Percentiles rank a stretch among this genome's conserved stretches.
Conservation (phyloP, 352 stramenopile species). For the Phytopythium montanum region DNA sequence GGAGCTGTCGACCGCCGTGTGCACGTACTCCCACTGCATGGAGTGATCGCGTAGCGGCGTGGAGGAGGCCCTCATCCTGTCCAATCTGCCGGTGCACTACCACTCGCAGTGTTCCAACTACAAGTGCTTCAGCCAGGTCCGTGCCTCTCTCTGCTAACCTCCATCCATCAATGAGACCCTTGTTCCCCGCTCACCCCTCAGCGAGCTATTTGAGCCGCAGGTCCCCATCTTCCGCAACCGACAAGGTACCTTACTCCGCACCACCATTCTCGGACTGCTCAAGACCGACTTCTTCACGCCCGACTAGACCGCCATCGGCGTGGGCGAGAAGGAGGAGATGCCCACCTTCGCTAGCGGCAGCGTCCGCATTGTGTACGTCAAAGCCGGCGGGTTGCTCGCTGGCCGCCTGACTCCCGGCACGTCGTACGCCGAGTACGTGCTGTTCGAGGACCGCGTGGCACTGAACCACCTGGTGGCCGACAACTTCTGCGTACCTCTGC, state of each 20-base stretch:
- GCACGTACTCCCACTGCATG: conserved; percentile 73
- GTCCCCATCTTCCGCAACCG: conserved; percentile 43
- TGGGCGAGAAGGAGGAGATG: conserved; percentile 43
- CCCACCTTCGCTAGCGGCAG: conserved; percentile 46
- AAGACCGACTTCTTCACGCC: conserved; percentile 50
- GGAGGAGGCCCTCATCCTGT: conserved; percentile 46
- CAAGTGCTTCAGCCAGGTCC: conserved; percentile 32
- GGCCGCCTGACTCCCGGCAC: conserved; percentile 28
- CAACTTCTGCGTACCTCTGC: conserved; percentile 48
- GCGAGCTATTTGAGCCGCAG: too few relatives aligned
- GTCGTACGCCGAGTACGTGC: conserved; percentile 41
- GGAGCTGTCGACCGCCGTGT: conserved; percentile 26
- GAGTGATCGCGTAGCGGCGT: conserved; percentile 56
- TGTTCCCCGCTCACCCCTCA: too few relatives aligned
- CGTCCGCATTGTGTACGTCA: conserved; percentile 29
- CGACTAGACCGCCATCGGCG: conserved; percentile 24
- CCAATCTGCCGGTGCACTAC: conserved; percentile 44
- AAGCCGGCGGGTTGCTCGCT: neutral
- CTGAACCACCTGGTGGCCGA: conserved; percentile 26
- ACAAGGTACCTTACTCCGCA: conserved; percentile 48
- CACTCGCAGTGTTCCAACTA: conserved; percentile 46
- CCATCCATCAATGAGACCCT: neutral
- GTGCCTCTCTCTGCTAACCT: neutral
- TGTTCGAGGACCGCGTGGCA: conserved; percentile 41
- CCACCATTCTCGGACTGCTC: conserved; percentile 40